Percentiles rank a stretch among this genome's conserved stretches.
Conservation (phyloP, 2,329 filamentous ascomycete genomes). For the Aspergillus cejpii region DNA sequence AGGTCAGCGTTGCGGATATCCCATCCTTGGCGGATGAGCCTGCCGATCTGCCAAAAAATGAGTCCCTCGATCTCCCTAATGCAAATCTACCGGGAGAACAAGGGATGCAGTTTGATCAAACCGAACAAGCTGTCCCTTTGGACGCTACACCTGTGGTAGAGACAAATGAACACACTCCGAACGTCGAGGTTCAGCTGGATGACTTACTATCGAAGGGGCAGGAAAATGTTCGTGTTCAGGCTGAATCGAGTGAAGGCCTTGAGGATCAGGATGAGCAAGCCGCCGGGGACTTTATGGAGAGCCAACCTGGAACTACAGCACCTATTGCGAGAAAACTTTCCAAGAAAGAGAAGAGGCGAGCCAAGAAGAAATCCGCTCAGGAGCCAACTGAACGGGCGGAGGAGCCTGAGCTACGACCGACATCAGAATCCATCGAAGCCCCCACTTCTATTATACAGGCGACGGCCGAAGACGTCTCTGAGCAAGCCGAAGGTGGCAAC, state of each 20-base stretch:
- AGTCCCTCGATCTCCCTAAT: neutral
- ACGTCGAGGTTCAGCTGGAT: neutral
- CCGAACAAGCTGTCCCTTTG: constrained; percentile 4
- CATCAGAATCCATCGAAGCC: neutral
- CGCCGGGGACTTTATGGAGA: constrained; percentile 5
- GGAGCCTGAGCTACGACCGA: constrained; percentile 3
- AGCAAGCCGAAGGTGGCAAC: constrained; percentile 3
- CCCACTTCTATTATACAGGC: neutral
- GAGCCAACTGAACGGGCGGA: constrained; percentile 6
- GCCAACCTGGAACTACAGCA: constrained; percentile 5
- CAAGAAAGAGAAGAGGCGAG: constrained; percentile 36
- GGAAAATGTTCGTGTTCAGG: constrained; percentile 5
- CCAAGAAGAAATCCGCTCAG: constrained; percentile 23
- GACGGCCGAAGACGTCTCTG: no score
- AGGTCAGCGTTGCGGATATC: neutral
- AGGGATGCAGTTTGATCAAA: neutral
- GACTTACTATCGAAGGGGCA: neutral
- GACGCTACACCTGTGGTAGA: constrained; percentile 2
- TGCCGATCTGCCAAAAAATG: neutral
- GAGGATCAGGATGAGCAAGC: constrained; percentile 12
- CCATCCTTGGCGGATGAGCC: neutral
- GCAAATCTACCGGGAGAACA: neutral
- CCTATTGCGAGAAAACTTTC: constrained; percentile 23
- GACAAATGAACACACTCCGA: neutral
- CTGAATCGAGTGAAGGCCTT: constrained; percentile 2